Base-by-base conservation (phyloP, 176 grass and related monocot genomes). In the Carex scoparia region DNA sequence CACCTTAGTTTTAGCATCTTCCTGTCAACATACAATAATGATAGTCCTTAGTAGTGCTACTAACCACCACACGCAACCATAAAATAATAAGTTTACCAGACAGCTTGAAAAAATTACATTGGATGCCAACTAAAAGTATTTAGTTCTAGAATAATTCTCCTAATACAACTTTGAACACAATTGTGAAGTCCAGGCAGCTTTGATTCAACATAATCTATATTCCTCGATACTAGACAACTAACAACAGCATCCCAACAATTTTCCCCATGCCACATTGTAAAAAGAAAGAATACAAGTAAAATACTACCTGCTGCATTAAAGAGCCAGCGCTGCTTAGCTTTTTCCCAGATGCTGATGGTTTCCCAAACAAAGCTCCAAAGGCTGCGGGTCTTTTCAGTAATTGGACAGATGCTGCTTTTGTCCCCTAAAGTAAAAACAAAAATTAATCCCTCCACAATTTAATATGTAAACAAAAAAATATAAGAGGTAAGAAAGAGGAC, bases 341-440 rank as follows among this genome's bases (percentile, higher is more conserved):
- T 74, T 71, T 85, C 33, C 80, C 88, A 83, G 80, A 84, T 13
- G 74, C 35, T 80, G 76, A 82, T 32, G 80, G 85, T 86, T 93
- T 92, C 78, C 76, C 85, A 85, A 87, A 74, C 67, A 87, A 82
- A 42, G 80, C 85, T 87, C 87, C 91, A 85, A 92, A 91, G 87
- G 89, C 93, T 81, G 58, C 66, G 54, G 84, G 84, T 8, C 55
- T 91, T 38, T 87, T 84, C 83, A 85, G 30, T 83, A 87, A 78
- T 86, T 97, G 86, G 71, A 88, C 91, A 58, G 65, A 81, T 68
- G 84, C 84, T 51, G 81, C 64, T 70, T 48, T 94, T 62, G 83
- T 14, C 84, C n/a, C 8, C 69, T 64, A 54, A 67, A 85, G 88
- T 79, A 78, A 71, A 71, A 61, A 60, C 81, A 13, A 71, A 80